Base-by-base conservation (phyloP, 2,329 filamentous ascomycete genomes). In the Penicillium sp. region DNA sequence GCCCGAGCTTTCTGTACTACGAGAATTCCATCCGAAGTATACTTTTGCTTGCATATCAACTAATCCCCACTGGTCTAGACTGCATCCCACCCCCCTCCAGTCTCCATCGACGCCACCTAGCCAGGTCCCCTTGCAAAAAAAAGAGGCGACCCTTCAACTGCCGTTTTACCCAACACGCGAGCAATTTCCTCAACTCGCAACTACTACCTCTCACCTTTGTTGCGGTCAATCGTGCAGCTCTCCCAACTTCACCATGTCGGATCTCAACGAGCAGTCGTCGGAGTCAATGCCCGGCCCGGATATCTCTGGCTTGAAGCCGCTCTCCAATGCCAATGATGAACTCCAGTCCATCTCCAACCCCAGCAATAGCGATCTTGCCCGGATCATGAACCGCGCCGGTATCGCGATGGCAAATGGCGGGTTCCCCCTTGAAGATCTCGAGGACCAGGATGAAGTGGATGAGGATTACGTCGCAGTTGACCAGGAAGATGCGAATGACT, bases 391-490 rank as follows among this genome's bases (percentile, higher is more conserved):
- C 49, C 73, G 71, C 54, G 67, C 68, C 12, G 71, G 70, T 26
- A 65, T 71, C 28, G 59, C 70, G 8, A 64, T 75, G 56, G 66
- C 70, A 40, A 71, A 75, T 58, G 73, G 53, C 13, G 53, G 75
- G 1, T 70, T 76, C 38, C 68, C 74, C 4, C 55, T 75, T 24
- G 73, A 74, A 7, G 69, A 74, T 19, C 66, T 73, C 5, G 73
- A 73, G 3, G 70, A 72, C 10, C 72, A 73, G 3, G 75, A 78
- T 26, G 74, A 77, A 37, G 73, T 71, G 15, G 77, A 79, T 19
- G 78, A 79, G 38, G 78, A 79, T 51, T 80, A 76, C 59, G 76
- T 80, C 54, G 74, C 77, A 2, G 77, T 79, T 12, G 77, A 79
- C 49, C 77, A 79, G 62, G 76, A 79, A 24, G 78, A 80, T 66